Percentiles rank a stretch among this genome's conserved stretches.
Conservation (phyloP, 495 filamentous ascomycete species). For the Bacidia gigantensis region DNA sequence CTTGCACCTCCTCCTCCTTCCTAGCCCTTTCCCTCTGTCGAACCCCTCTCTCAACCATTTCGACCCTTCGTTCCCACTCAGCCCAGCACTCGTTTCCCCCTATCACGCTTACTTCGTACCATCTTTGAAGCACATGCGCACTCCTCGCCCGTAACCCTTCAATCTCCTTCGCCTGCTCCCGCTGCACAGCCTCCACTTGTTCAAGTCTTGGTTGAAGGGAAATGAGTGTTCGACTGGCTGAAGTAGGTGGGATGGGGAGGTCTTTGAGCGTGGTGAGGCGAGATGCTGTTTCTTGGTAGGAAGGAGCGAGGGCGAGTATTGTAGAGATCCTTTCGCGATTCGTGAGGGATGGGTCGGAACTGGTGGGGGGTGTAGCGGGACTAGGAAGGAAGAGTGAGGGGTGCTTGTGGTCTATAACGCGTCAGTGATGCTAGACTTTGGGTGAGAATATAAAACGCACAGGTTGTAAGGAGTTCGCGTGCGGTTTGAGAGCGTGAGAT, state of each 20-base stretch:
- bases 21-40: constrained; percentile 40
- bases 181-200: constrained; percentile 48
- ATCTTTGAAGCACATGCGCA: constrained; percentile 56
- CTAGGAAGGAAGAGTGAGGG: constrained; percentile 43
- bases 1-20: constrained; percentile 28
- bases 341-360: constrained; percentile 31
- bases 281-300: constrained; percentile 64
- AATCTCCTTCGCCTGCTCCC: constrained; percentile 56
- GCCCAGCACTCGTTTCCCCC: constrained; percentile 57
- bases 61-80: constrained; percentile 56
- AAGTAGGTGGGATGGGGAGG: constrained; percentile 57
- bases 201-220: constrained; percentile 58
- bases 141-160: constrained; percentile 58
- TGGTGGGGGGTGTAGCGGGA: constrained; percentile 20
- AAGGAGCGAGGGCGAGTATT: constrained; percentile 58
- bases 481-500: constrained; percentile 33
- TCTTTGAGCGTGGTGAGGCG: constrained; percentile 68
- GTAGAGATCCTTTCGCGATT: constrained; percentile 43
- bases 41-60: constrained; percentile 51
- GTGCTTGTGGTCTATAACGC: constrained; percentile 36
- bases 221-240: constrained; percentile 51
- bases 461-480: constrained; percentile 34
- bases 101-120: constrained; percentile 66
- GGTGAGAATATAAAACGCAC: constrained; percentile 17
- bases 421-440: not conserved